Evolutionary conservation across 441 rosid species (phyloP), one percentile per base, ranked within the genome.

Genomic region (Populus trichocarpa): DNA sequence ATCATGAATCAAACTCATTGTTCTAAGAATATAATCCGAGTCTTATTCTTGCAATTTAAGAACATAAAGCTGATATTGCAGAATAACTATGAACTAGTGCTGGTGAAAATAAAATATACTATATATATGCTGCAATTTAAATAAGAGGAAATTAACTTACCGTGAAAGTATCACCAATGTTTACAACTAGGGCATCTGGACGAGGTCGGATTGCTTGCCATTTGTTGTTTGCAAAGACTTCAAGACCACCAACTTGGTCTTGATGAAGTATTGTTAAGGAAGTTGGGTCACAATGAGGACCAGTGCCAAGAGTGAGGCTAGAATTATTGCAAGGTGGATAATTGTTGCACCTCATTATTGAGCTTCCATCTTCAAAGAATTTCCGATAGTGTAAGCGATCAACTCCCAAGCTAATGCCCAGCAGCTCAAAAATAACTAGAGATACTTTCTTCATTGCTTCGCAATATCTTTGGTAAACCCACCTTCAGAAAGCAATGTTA

Each of bases 91-190:
- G 4, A 30, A 30, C 32, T 30, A 30, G 32, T 30, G 32, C 32
- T 30, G n/a, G 23, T 23, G n/a, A 64, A 64, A 5, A 23, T 9
- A 65, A 22, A 22, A 30, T 30, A 30, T 30, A 30, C 32, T n/a
- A n/a, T 30, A 65, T 3, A 25, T 0, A 8, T 65, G 12, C 5
- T 16, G 33, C 32, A 30, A 30, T 30, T 30, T 1, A 32, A 5
- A 16, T 2, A 20, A 70, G 40, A 8, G 9, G 63, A 36, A 2
- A 69, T 16, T 66, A 20, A 77, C 70, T 72, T 86, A 90, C 97
- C 93, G 83, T 85, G 87, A 92, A 91, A 23, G 97, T 92, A 42
- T 92, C 97, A 36, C 97, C 97, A 33, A 84, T n/a, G n/a, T n/a
- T n/a, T n/a, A n/a, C n/a, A n/a, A n/a, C n/a, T n/a, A n/a, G n/a